Conservation (phyloP, 1,284 basidiomycete species). For the Ganoderma meredithae region DNA sequence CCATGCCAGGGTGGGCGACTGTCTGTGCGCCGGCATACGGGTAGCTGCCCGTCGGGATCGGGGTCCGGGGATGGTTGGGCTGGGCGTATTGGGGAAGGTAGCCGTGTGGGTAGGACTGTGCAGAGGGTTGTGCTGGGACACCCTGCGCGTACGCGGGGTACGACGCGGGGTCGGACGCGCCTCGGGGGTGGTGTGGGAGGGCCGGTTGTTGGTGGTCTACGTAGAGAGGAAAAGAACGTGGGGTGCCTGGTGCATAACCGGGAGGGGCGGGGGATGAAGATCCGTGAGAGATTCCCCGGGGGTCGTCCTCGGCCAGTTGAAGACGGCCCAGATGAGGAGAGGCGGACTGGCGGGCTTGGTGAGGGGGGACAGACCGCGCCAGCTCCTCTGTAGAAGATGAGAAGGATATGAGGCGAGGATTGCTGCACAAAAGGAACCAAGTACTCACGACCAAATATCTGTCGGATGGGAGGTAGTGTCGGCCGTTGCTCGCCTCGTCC, state of each 20-base stretch:
- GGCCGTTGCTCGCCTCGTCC: conserved; percentile 56
- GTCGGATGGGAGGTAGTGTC: conserved; percentile 78
- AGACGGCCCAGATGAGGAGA: conserved; percentile 39
- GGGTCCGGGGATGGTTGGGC: conserved; percentile 29
- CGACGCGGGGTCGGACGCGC: conserved; percentile 29
- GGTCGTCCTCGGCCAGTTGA: conserved; percentile 36
- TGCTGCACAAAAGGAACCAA: no score
- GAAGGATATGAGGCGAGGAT: not conserved
- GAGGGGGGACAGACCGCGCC: conserved; percentile 35
- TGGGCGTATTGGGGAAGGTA: conserved; percentile 31
- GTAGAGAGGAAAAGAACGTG: conserved; percentile 33
- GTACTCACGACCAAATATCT: conserved; percentile 69
- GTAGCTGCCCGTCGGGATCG: conserved; percentile 39
- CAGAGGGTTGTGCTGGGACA: conserved; percentile 20
- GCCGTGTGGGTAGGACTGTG: conserved; percentile 28
- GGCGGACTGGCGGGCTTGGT: conserved; percentile 32
- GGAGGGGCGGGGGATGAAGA: conserved; percentile 27
- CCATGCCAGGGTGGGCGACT: conserved; percentile 28
- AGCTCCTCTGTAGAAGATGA: conserved; percentile 31
- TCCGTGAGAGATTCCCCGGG: conserved; percentile 29
- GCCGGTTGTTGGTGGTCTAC: conserved; percentile 25
- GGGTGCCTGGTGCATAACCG: conserved; percentile 23
- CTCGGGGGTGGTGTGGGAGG: conserved; percentile 30
- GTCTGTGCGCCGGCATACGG: conserved; percentile 41
- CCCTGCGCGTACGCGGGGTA: conserved; percentile 27